Evolutionary conservation across 164 flowering plant species (phyloP), one percentile per base, ranked within the genome.

Genomic region (Warburgia ugandensis): DNA sequence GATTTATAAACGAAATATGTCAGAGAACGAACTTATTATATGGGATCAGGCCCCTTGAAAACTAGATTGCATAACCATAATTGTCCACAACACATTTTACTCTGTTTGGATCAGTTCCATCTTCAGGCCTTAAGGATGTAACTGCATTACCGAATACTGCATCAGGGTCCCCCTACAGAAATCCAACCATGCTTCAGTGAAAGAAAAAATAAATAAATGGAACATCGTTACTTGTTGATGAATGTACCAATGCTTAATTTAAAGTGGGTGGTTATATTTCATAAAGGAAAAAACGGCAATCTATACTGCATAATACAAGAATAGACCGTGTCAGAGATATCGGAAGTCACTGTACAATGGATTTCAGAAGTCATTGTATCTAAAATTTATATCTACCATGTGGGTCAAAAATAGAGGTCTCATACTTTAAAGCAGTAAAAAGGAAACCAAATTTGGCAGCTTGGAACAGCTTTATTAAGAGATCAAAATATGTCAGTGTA

Each of bases 101-200:
- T 41, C 97, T 74, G 68, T 88, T 88, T 36, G 94, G 84, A 70
- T 92, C 97, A 64, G 61, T 58, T 30, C 79, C 94, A 72, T 92
- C 94, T 69, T 86, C 94, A 52, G 94, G 83, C 55, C 76, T 84
- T 48, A 92, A 64, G 29, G 95, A 68, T 50, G 99, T 88, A 25
- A 86, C 95, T n/a, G 97, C 97, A 43, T 97, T 92, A 75, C 99
- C 88, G 59, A 88, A 88, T 26, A 92, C 97, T 37, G 99, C 95
- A 79, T 88, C 99, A 27, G 95, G 95, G 33, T 94, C 75, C 59
- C 78, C 73, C 95, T 88, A 72, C 66, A 69, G 8, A 41, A 45
- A 9, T 2, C 47, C 52, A 29, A 43, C 26, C 8, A 54, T 7
- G 23, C 17, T 29, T 50, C 47, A 49, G 23, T 27, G 17, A 52